Evolutionary conservation across 2,329 filamentous ascomycete species (phyloP), one percentile per base, ranked within the genome.

Genomic region (Diaporthe australafricana): DNA sequence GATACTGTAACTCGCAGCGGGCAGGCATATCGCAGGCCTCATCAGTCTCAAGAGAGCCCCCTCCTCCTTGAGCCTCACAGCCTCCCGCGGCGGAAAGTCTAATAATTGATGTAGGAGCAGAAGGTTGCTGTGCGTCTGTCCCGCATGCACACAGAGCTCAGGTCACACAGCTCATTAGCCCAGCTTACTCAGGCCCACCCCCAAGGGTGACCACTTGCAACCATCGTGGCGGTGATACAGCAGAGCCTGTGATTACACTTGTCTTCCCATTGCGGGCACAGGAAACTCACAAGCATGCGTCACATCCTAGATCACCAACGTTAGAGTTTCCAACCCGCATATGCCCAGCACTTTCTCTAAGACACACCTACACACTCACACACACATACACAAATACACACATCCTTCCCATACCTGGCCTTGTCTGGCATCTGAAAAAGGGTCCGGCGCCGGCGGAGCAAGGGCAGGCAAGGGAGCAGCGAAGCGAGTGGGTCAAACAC

Each of bases 171-270:
- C 60, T 35, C 42, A 35, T 35, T 35, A 35, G 32, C 32, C 32
- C 32, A 48, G 60, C 60, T 63, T 63, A 63, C 60, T 65, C 60
- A 65, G 60, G 60, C 60, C 60, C 60, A 65, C 32, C 45, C 45
- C 45, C 20, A 48, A 65, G 45, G 45, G 60, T 65, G 60, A 50
- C 60, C 60, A 65, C 9, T 65, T 50, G 60, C 30, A 48, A 35
- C 42, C 30, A 48, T 32, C 12, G 42, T 5, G 42, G 20, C 20
- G n/a, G 60, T 48, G 60, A 45, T n/a, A 63, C 60, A 40, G 27
- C 60, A 63, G n/a, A n/a, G 56, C 14, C 60, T 38, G 42, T 25
- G 42, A n/a, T 40, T 63, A 12, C 42, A 35, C 60, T 27, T 42
- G 35, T 40, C 27, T 20, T 48, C 40, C 40, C 60, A n/a, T n/a